These are phyloP conservation scores for Fomitiporia mediterranea DNA, from an alignment of 1,284 basidiomycete species.

Conservation along the genomic window DNA sequence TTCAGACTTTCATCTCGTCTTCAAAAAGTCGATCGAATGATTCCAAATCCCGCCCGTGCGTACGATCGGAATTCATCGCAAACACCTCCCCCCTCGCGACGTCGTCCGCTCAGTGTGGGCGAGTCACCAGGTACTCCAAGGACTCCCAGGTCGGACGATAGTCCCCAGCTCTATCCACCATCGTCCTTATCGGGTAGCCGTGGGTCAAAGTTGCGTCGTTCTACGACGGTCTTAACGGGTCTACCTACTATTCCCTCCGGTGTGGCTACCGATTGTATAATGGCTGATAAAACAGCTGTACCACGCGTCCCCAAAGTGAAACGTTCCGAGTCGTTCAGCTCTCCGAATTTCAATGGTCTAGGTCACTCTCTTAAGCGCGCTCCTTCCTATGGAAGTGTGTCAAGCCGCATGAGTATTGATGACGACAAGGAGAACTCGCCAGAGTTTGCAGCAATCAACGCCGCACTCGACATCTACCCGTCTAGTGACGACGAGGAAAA, in stretches of 20 bases:
- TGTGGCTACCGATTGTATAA: constrained; percentile 6
- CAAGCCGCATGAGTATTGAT: constrained; percentile 33
- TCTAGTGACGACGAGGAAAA: constrained; percentile 78
- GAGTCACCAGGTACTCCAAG: constrained; percentile 17
- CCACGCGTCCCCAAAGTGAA: constrained; percentile 16
- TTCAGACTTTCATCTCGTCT: constrained; percentile 62
- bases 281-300: not conserved
- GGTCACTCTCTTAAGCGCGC: constrained; percentile 37
- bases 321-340: constrained; percentile 23
- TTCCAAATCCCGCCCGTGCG: constrained; percentile 48
- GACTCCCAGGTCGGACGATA: constrained; percentile 9
- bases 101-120: constrained; percentile 4
- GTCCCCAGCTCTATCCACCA: constrained; percentile 14
- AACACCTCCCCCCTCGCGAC: constrained; percentile 23
- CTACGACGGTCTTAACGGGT: constrained; percentile 15
- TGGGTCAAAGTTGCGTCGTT: constrained; percentile 18
- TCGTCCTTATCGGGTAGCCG: constrained; percentile 11
- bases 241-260: constrained; percentile 18
- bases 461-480: constrained; percentile 28
- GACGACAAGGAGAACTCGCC: constrained; percentile 28
- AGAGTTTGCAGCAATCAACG: not conserved
- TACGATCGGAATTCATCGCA: constrained; percentile 46
- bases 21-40: constrained; percentile 56
- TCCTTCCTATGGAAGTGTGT: constrained; percentile 35
- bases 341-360: constrained; percentile 17